phyloP scores from a whole-genome alignment of 2,329 filamentous ascomycete species.

The Hymenoscyphus fraxineus region DNA sequence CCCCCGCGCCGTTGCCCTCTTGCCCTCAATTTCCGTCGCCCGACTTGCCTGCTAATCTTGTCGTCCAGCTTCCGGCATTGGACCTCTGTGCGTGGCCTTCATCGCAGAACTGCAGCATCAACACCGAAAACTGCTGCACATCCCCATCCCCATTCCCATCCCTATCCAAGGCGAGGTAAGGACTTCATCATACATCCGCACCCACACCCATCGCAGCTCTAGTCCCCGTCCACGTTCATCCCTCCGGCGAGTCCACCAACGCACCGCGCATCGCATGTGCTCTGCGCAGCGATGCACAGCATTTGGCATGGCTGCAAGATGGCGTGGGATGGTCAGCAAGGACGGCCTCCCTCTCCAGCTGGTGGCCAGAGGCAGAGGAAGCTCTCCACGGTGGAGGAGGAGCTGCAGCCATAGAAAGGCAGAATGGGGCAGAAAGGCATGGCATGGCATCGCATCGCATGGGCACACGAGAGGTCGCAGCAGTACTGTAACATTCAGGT shows the following conservation, averaged over 20 bases:
- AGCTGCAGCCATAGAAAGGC: neutral
- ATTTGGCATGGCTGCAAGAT: neutral
- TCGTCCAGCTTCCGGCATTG: neutral
- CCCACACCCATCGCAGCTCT: neutral
- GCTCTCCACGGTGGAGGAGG: neutral
- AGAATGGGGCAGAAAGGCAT: neutral
- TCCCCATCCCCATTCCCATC: neutral
- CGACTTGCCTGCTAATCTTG: neutral
- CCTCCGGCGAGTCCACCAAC: neutral
- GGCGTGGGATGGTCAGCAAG: neutral
- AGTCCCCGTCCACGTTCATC: neutral
- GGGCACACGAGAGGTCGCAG: neutral
- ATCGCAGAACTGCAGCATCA: neutral
- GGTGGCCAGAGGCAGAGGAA: neutral
- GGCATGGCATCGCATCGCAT: neutral
- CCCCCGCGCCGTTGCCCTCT: neutral
- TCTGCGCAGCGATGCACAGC: conserved; percentile 1
- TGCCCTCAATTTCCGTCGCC: neutral
- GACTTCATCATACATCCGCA: too few relatives aligned
- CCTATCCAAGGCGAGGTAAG: neutral
- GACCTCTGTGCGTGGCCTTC: neutral
- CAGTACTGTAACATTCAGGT: neutral
- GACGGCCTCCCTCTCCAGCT: neutral
- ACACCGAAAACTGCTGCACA: neutral
- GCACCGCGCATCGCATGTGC: conserved; percentile 1